Conservation (phyloP, 2,329 filamentous ascomycete genomes). For the Ustulina deusta region DNA sequence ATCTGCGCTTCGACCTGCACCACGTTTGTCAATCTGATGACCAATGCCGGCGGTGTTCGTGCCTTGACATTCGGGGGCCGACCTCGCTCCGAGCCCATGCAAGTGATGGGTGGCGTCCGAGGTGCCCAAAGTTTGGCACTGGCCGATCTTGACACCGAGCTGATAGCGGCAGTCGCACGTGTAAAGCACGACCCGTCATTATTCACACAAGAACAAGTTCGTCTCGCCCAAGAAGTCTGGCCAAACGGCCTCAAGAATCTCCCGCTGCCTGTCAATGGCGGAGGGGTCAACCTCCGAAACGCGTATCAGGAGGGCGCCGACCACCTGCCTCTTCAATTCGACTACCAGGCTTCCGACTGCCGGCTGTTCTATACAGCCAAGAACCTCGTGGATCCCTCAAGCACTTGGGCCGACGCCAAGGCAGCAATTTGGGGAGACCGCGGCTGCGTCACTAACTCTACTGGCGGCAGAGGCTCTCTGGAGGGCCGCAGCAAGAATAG, state of each 20-base stretch:
- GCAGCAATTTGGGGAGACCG: constrained; percentile 54
- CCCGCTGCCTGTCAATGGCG: constrained; percentile 6
- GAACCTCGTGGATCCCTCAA: constrained; percentile 56
- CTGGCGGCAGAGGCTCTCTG: constrained; percentile 12
- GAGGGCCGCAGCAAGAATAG: constrained; percentile 9
- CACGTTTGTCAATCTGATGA: constrained; percentile 30
- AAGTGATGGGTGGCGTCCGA: constrained; percentile 29
- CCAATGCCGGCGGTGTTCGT: constrained; percentile 15
- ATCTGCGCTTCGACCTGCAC: constrained; percentile 31
- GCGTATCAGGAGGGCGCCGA: constrained; percentile 25
- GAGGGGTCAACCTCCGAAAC: constrained; percentile 26
- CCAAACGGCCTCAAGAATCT: constrained; percentile 7
- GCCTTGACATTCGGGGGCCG: constrained; percentile 25
- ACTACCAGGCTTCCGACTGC: constrained; percentile 53
- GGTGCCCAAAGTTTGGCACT: constrained; percentile 19
- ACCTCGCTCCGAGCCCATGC: constrained; percentile 31
- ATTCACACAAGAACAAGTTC: constrained; percentile 4
- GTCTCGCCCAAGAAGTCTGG: constrained; percentile 1
- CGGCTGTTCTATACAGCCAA: constrained; percentile 60
- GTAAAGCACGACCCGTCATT: background rate
- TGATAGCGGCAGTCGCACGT: background rate
- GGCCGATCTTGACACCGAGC: constrained; percentile 1
- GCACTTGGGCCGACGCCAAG: constrained; percentile 56
- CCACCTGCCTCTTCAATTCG: constrained; percentile 32
- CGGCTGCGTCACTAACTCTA: constrained; percentile 50